Conservation (phyloP, 345 rosid species). For the Nephelium lappaceum region DNA sequence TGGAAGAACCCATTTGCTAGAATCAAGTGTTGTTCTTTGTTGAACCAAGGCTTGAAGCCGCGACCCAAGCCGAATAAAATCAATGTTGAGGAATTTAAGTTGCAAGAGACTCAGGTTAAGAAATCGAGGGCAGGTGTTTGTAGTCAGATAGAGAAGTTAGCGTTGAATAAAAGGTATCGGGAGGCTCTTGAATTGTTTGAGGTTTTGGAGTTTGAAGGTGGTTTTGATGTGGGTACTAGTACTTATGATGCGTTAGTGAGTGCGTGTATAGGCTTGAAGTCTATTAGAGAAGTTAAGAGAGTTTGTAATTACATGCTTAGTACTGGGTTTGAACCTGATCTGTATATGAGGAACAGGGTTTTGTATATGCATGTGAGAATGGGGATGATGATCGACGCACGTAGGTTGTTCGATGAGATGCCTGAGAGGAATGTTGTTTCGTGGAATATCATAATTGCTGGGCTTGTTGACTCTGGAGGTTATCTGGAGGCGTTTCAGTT, state of each 20-base stretch:
- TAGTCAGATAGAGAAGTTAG: constrained; percentile 79
- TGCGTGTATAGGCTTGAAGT: constrained; percentile 76
- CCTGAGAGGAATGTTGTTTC: constrained; percentile 66
- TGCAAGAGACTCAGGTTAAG: constrained; percentile 32
- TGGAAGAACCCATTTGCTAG: constrained; percentile 43
- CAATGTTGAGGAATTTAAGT: constrained; percentile 19
- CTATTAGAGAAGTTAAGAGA: constrained; percentile 70
- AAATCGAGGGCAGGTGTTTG: constrained; percentile 55
- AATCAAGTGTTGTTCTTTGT: constrained; percentile 53
- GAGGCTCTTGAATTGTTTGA: constrained; percentile 92
- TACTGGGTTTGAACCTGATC: constrained; percentile 58
- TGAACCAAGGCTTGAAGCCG: constrained; percentile 56
- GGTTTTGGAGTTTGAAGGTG: constrained; percentile 60
- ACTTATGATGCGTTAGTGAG: constrained; percentile 77
- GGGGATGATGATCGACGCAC: constrained; percentile 77
- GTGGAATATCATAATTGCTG: constrained; percentile 62
- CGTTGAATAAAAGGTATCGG: constrained; percentile 47
- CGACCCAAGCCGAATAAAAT: constrained; percentile 50
- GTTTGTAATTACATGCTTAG: constrained; percentile 54
- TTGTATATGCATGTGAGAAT: constrained; percentile 71
- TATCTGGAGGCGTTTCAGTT: constrained; percentile 62
- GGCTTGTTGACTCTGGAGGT: constrained; percentile 63
- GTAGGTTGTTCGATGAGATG: constrained; percentile 72
- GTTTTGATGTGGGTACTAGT: constrained; percentile 45
- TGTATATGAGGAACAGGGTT: constrained; percentile 69